Base-by-base conservation (phyloP, 1,284 basidiomycete genomes). In the Tausonia pullulans region DNA sequence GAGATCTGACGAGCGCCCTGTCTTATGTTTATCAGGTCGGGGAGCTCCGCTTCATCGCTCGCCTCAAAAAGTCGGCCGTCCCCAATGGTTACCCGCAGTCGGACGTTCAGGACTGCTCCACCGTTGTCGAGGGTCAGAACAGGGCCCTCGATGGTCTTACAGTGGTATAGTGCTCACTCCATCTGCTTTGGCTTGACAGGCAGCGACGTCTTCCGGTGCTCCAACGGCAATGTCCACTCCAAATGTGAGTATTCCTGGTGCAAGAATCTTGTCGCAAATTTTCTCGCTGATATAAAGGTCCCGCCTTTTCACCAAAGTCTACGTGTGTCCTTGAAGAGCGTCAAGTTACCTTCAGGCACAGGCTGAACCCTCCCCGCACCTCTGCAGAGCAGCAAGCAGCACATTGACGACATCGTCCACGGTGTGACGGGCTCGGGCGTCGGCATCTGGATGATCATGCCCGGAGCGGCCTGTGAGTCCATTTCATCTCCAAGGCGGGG, bases 21-120 rank as follows among this genome's bases (percentile, higher is more conserved):
- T 27, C 2, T 27, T 27, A 27, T 27, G 27, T 27, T 2, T 1
- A 27, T 27, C 27, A 27, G 27, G 77, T 82, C 39, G 80, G 80
- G 46, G 80, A 81, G 68, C 73, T 81, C 53, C 78, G 79, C 43
- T 78, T 80, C 70, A 80, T 81, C 67, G 79, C 79, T 13, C 79
- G 80, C 46, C 74, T 81, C 43, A 76, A 73, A n/a, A 78, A 77
- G 62, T 72, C 77, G 4, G 71, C 73, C 5, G 69, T 81, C 5
- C 77, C 79, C 4, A 79, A 78, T 66, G 79, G 80, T 10, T 69
- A 73, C 39, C 69, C 72, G 3, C 68, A 68, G 50, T 71, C 78
- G 5, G 76, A 78, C 16, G 69, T 80, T 5, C 70, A 77, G 14
- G 78, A 77, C 39, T 77, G 77, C 4, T 74, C 75, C 40, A 76